These are phyloP conservation scores for Yamadazyma triangularis DNA, from an alignment of 1,139 yeast genomes.

Conservation along the genomic window DNA sequence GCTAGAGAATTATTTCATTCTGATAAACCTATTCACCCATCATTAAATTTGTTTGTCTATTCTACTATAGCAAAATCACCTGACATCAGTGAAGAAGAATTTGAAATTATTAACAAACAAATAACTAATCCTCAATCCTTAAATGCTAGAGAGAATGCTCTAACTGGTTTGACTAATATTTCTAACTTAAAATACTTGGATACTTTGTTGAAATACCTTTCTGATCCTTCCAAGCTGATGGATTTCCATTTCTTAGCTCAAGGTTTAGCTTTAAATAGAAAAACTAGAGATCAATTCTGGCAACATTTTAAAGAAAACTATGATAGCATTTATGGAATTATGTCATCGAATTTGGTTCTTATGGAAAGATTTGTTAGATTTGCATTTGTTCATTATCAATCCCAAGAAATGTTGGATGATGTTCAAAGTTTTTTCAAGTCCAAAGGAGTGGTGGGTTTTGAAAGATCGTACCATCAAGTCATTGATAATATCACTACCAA, in stretches of 20 bases:
- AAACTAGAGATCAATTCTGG: constrained; percentile 52
- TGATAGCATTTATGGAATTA: constrained; percentile 38
- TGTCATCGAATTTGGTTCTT: constrained; percentile 56
- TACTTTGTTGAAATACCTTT: constrained; percentile 34
- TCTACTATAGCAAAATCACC: constrained; percentile 44
- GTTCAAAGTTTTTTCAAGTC: constrained; percentile 48
- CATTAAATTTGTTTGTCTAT: constrained; percentile 51
- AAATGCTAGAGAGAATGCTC: constrained; percentile 65
- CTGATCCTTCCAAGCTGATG: constrained; percentile 49
- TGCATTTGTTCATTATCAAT: constrained; percentile 46
- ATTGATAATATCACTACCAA: constrained; percentile 50
- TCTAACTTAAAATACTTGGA: constrained; percentile 31
- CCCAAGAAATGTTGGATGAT: constrained; percentile 37
- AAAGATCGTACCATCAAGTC: constrained; percentile 53
- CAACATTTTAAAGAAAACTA: constrained; percentile 52
- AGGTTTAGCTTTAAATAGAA: constrained; percentile 48
- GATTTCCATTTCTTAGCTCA: constrained; percentile 59
- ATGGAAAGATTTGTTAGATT: constrained; percentile 60
- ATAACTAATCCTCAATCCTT: constrained; percentile 54
- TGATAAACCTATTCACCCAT: constrained; percentile 44
- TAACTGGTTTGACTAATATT: constrained; percentile 58
- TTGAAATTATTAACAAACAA: constrained; percentile 45
- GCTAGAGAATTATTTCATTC: constrained; percentile 40
- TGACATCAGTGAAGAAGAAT: constrained; percentile 36
- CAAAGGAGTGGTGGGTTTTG: constrained; percentile 58